Conservation (phyloP, 2,329 filamentous ascomycete species). For the Arthrobotrys conoides region DNA sequence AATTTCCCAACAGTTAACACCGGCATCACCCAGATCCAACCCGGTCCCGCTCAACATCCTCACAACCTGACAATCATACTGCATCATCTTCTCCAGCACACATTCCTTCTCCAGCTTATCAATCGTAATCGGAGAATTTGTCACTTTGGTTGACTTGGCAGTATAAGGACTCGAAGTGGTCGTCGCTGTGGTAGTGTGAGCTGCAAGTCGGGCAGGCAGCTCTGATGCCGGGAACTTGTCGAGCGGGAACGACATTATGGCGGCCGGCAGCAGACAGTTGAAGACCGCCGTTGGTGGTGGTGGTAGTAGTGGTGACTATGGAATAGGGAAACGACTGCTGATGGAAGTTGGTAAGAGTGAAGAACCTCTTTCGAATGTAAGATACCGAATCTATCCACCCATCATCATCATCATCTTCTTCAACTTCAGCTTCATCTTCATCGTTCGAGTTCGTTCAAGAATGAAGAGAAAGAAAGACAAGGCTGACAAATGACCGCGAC, state of each 20-base stretch:
- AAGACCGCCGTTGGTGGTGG: not conserved
- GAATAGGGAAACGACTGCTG: conserved; percentile 42
- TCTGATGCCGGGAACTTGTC: conserved; percentile 61
- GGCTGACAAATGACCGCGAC: not conserved
- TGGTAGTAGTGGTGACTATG: not conserved
- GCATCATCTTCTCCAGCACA: conserved; percentile 53
- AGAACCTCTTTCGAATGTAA: conserved; percentile 48
- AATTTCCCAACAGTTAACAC: conserved; percentile 58
- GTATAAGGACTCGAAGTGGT: conserved; percentile 30
- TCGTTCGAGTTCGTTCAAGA: not conserved
- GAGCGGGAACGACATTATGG: conserved; percentile 57
- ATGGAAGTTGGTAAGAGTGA: conserved; percentile 39
- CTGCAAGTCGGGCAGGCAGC: conserved; percentile 53
- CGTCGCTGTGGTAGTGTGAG: conserved; percentile 38
- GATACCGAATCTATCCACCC: not conserved
- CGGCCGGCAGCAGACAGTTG: conserved; percentile 3
- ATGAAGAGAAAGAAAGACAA: not conserved
- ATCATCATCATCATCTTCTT: not conserved
- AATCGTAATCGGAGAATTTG: conserved; percentile 42
- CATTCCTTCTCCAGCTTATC: conserved; percentile 56
- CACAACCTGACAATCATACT: conserved; percentile 59
- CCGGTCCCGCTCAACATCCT: conserved; percentile 42
- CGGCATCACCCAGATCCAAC: conserved; percentile 45
- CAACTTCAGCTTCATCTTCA: not conserved
- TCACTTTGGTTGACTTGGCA: conserved; percentile 34